phyloP scores from a whole-genome alignment of 2,329 filamentous ascomycete species.

The Colletotrichum camelliae region DNA sequence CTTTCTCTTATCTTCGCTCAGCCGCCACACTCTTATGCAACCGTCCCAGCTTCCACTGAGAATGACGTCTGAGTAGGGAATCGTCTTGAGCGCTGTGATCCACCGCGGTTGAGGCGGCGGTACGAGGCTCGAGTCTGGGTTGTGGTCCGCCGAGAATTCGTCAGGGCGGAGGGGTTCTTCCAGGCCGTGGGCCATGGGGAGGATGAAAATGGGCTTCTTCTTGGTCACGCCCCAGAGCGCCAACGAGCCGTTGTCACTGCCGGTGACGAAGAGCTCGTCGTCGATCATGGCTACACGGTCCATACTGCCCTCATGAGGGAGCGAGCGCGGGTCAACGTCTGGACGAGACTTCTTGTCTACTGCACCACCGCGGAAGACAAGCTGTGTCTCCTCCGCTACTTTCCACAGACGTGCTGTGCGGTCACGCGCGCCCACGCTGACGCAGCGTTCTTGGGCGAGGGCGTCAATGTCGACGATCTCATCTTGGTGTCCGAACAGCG shows the following conservation, averaged over 20 bases:
- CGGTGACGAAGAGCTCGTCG: conserved; percentile 88
- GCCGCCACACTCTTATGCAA: conserved; percentile 81
- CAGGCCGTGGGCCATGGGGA: conserved; percentile 83
- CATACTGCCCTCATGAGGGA: conserved; percentile 82
- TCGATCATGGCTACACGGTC: conserved; percentile 92
- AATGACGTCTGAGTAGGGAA: conserved; percentile 90
- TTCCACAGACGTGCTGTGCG: conserved; percentile 95
- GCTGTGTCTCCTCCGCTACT: conserved; percentile 91
- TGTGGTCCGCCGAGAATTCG: conserved; percentile 74
- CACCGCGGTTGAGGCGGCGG: conserved; percentile 76
- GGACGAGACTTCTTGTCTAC: conserved; percentile 54
- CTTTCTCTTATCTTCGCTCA: conserved; percentile 81
- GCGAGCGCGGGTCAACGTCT: conserved; percentile 53
- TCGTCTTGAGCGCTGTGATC: conserved; percentile 85
- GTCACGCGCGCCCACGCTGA: conserved; percentile 90
- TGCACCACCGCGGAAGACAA: conserved; percentile 85
- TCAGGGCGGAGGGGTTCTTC: conserved; percentile 73
- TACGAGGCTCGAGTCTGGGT: conserved; percentile 65
- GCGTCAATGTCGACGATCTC: conserved; percentile 84
- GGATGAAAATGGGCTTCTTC: conserved; percentile 89
- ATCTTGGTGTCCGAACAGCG: conserved; percentile 95
- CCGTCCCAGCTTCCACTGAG: conserved; percentile 96
- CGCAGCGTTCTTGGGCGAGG: conserved; percentile 83
- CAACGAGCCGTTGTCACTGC: conserved; percentile 87
- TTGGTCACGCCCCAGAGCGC: conserved; percentile 89